Conservation (phyloP, 495 filamentous ascomycete species). For the Neurospora sp. region DNA sequence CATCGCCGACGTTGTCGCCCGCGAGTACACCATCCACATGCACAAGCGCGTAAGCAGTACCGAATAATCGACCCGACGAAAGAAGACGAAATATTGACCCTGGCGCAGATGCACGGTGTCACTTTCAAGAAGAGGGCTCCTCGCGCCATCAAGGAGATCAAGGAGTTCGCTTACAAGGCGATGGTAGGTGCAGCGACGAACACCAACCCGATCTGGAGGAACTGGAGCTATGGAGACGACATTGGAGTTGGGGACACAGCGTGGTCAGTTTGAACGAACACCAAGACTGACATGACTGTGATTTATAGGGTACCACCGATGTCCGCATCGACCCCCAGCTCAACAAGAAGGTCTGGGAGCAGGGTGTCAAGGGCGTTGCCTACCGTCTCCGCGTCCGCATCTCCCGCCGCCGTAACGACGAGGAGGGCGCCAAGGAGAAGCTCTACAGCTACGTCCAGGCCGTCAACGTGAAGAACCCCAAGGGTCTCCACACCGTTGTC, state of each 20-base stretch:
- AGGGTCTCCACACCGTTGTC: slow-evolving; percentile 85
- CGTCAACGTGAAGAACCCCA: slow-evolving; percentile 97
- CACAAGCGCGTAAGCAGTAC: slow-evolving; percentile 88
- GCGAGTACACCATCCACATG: slow-evolving; percentile 99
- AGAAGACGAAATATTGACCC: not conserved
- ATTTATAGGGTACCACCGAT: slow-evolving; percentile 78
- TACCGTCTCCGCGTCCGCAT: slow-evolving; percentile 96
- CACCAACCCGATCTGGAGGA: slow-evolving; percentile 3
- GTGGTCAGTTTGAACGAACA: not conserved
- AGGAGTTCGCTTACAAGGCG: slow-evolving; percentile 76
- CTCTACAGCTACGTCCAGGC: slow-evolving; percentile 99
- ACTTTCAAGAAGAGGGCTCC: slow-evolving; percentile 99
- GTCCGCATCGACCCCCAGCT: slow-evolving; percentile 96
- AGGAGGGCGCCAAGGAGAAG: slow-evolving; percentile 97
- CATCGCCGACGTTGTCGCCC: slow-evolving; percentile 94
- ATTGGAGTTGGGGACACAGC: not conserved
- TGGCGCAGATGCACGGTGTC: slow-evolving; percentile 76
- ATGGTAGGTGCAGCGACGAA: slow-evolving; percentile 63
- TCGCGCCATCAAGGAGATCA: slow-evolving; percentile 97
- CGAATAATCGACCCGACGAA: not conserved
- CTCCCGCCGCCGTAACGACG: slow-evolving; percentile 98
- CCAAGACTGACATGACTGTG: slow-evolving; percentile 14
- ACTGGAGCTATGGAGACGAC: not conserved
- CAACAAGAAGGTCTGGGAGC: slow-evolving; percentile 99
- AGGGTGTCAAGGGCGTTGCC: slow-evolving; percentile 94